These are phyloP conservation scores for Aaosphaeria pasadenensis DNA, from an alignment of 2,329 filamentous ascomycete genomes.

Conservation along the genomic window DNA sequence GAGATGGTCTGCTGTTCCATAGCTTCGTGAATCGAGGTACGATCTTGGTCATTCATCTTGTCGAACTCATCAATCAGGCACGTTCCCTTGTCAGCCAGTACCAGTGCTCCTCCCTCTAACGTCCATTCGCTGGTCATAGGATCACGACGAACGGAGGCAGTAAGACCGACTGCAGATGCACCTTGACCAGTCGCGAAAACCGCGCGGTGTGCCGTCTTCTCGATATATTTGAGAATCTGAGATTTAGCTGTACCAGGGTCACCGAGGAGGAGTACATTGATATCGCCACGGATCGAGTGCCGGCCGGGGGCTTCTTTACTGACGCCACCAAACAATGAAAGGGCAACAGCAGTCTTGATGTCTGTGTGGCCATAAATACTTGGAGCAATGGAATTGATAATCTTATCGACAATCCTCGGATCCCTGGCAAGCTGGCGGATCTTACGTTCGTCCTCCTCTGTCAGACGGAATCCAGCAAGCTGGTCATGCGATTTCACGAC, in stretches of 20 bases:
- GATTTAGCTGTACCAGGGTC: slow-evolving; percentile 98
- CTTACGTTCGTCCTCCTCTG: slow-evolving; percentile 87
- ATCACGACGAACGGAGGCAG: slow-evolving; percentile 91
- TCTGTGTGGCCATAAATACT: slow-evolving; percentile 97
- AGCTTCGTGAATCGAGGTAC: slow-evolving; percentile 97
- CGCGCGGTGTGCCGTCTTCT: slow-evolving; percentile 93
- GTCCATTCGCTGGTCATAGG: slow-evolving; percentile 97
- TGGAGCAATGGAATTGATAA: slow-evolving; percentile 88
- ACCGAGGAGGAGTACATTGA: slow-evolving; percentile 93
- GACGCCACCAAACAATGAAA: slow-evolving; percentile 93
- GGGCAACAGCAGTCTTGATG: slow-evolving; percentile 93
- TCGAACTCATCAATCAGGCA: slow-evolving; percentile 99
- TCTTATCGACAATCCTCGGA: slow-evolving; percentile 86
- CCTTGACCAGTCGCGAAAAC: slow-evolving; percentile 98
- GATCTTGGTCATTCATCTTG: slow-evolving; percentile 99
- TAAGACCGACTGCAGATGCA: slow-evolving; percentile 95
- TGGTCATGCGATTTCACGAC: slow-evolving; percentile 97
- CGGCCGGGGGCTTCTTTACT: slow-evolving; percentile 86
- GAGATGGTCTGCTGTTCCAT: slow-evolving; percentile 99
- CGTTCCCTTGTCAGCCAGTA: slow-evolving; percentile 90
- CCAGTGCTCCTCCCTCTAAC: slow-evolving; percentile 89
- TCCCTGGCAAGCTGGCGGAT: slow-evolving; percentile 88
- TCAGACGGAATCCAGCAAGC: slow-evolving; percentile 91
- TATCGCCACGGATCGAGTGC: slow-evolving; percentile 91
- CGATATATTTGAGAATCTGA: slow-evolving; percentile 93